Base-by-base conservation (phyloP, 805 yeast genomes). In the Lipomyces kockii region DNA sequence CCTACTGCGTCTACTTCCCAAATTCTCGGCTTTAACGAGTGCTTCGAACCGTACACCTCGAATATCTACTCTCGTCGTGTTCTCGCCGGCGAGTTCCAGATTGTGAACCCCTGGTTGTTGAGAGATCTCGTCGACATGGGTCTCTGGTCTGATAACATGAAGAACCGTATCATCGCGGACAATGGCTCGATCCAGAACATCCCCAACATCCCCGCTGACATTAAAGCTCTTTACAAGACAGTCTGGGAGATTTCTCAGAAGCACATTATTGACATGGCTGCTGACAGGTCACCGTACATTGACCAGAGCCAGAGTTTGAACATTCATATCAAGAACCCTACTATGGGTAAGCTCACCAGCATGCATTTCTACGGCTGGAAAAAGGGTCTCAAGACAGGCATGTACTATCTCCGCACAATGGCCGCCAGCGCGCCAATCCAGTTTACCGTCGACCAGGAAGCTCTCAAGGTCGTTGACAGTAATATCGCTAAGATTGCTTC, bases 311-410 rank as follows among this genome's bases (percentile, higher is more conserved):
- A 94, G 82, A 89, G 95, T 58, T 82, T 95, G 84, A 95, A 94
- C 79, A 87, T 95, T 71, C 93, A 91, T 81, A 83, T 95, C 79
- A 87, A 85, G 77, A 88, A 88, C 69, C 98, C 98, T 68, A 92
- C 98, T 1, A 90, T 92, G 94, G 97, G 97, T 75, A 95, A 95
- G 80, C 85, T 95, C 77, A 95, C 98, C 5, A 87, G 95, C 72
- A 95, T 95, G 98, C 99, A 95, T 80, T 95, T 95, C 84, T 94
- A 95, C 78, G 98, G 97, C 59, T 95, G 99, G 99, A 90, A 91
- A 83, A 92, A 90, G 83, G 99, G 99, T 69, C 85, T 95, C 78
- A 95, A 95, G 85, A 95, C 99, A 4, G 99, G 99, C 76, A 94
- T 95, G 96, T 95, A 95, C 84, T 95, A 95, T 81, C 83, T 95